Percentiles rank a stretch among this genome's conserved stretches.
phyloP scores from a whole-genome alignment of 257 asterid species.

The Solanum chaucha region DNA sequence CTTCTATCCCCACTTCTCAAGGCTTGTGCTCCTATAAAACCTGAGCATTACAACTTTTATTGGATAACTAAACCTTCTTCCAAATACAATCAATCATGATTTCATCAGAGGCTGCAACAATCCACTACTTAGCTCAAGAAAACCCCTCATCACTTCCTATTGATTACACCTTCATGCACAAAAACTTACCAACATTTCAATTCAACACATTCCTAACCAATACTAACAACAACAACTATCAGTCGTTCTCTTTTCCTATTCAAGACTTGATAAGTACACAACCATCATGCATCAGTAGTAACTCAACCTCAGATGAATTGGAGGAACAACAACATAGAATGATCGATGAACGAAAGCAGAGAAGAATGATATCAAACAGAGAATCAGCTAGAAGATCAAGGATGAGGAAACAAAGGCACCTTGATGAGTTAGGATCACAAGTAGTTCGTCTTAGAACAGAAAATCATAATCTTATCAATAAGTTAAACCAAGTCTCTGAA shows the following conservation, averaged over 20 bases:
- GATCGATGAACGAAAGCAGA: constrained; percentile 28
- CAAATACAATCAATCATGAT: constrained; percentile 29
- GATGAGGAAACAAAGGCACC: constrained; percentile 55
- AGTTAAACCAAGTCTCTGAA: constrained; percentile 22
- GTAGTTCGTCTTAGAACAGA: constrained; percentile 19
- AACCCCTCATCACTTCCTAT: constrained; percentile 26
- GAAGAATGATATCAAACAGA: constrained; percentile 54
- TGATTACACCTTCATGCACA: constrained; percentile 29
- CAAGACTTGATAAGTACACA: constrained; percentile 16
- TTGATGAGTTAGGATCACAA: constrained; percentile 44
- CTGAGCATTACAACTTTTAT: constrained; percentile 10
- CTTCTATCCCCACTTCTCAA: constrained; percentile 4
- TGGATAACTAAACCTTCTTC: not conserved
- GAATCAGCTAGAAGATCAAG: constrained; percentile 60
- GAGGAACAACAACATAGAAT: constrained; percentile 21
- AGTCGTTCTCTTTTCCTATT: constrained; percentile 4
- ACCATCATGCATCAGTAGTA: constrained; percentile 16
- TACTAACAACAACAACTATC: not conserved
- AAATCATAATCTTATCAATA: constrained; percentile 21
- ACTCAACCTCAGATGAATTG: constrained; percentile 47
- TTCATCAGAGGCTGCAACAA: constrained; percentile 41
- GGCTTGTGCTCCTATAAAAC: constrained; percentile 50
- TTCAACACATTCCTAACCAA: constrained; percentile 21
- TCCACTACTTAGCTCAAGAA: constrained; percentile 34
- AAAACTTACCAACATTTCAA: constrained; percentile 29